Percentiles rank a stretch among this genome's conserved stretches.
Conservation (phyloP, 2,329 filamentous ascomycete species). For the Fusarium begoniae region DNA sequence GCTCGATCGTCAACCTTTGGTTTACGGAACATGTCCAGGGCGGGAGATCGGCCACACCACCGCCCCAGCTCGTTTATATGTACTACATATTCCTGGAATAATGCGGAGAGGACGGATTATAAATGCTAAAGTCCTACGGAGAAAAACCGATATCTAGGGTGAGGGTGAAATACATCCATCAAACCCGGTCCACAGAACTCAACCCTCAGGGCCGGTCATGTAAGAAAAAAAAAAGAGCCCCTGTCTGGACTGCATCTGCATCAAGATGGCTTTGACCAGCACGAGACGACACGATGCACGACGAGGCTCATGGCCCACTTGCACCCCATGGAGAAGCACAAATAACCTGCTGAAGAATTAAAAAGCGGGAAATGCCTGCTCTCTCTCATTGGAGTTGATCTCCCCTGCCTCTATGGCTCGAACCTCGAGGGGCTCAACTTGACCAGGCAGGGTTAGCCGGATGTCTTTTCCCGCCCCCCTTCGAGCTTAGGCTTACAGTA, state of each 20-base stretch:
- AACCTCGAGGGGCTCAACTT: slow-evolving; percentile 4
- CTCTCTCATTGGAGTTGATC: background rate
- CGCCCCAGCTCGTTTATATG: background rate
- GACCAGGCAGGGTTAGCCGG: slow-evolving; percentile 21
- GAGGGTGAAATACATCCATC: slow-evolving; percentile 5
- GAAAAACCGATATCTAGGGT: background rate
- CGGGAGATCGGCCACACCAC: slow-evolving; percentile 32
- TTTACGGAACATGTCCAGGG: background rate
- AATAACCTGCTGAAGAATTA: background rate
- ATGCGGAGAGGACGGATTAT: background rate
- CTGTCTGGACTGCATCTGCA: slow-evolving; percentile 14
- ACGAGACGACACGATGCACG: slow-evolving; percentile 24
- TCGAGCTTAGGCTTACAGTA: slow-evolving; percentile 3
- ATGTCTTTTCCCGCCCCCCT: slow-evolving; percentile 39
- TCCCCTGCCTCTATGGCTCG: slow-evolving; percentile 1
- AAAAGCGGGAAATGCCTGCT: background rate
- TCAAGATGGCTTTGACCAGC: slow-evolving; percentile 31
- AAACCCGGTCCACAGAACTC: slow-evolving; percentile 21
- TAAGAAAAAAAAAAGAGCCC: background rate
- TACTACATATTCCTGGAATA: background rate
- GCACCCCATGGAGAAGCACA: slow-evolving; percentile 31
- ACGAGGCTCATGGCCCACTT: slow-evolving; percentile 24
- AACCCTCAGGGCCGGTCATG: slow-evolving; percentile 33
- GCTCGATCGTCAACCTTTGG: background rate
- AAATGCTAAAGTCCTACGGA: slow-evolving; percentile 1